Conservation (phyloP, 495 filamentous ascomycete species). For the Friedmanniomyces simplex region DNA sequence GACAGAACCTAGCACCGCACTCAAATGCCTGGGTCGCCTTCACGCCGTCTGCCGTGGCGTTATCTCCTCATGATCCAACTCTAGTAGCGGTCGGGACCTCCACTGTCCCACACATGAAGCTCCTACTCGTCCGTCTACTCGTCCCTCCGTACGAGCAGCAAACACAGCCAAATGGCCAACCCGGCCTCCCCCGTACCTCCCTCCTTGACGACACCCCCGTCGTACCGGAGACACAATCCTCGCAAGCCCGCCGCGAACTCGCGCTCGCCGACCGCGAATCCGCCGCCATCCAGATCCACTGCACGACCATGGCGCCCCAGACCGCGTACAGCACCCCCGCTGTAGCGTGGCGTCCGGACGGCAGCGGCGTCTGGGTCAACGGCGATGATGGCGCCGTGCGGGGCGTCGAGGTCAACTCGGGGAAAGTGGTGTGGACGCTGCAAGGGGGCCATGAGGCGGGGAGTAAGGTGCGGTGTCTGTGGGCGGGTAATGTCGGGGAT, state of each 20-base stretch:
- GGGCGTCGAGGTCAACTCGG: conserved; percentile 51
- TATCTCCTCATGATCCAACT: conserved; percentile 44
- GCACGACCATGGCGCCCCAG: conserved; percentile 55
- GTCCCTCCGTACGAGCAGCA: conserved; percentile 31
- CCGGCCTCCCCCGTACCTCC: conserved; percentile 3
- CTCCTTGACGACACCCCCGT: conserved; percentile 1
- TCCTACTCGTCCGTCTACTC: conserved; percentile 52
- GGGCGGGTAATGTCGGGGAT: conserved; percentile 45
- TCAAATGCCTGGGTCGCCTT: conserved; percentile 57
- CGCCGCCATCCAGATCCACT: conserved; percentile 48
- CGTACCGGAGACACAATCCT: conserved; percentile 31
- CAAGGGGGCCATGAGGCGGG: conserved; percentile 47
- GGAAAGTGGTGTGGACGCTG: conserved; percentile 44
- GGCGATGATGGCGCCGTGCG: conserved; percentile 57
- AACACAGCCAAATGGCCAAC: background rate
- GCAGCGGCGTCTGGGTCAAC: conserved; percentile 58
- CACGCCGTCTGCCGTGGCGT: conserved; percentile 48
- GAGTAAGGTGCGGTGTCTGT: conserved; percentile 55
- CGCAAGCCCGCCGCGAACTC: conserved; percentile 41
- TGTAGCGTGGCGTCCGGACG: conserved; percentile 55
- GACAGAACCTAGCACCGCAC: conserved; percentile 53
- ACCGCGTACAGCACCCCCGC: conserved; percentile 57
- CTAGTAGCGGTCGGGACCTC: conserved; percentile 55
- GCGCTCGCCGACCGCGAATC: conserved; percentile 47
- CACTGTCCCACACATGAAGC: conserved; percentile 53